Evolutionary conservation across 1,139 yeast genomes (phyloP).

Genomic region (Suhomyces taliae): DNA sequence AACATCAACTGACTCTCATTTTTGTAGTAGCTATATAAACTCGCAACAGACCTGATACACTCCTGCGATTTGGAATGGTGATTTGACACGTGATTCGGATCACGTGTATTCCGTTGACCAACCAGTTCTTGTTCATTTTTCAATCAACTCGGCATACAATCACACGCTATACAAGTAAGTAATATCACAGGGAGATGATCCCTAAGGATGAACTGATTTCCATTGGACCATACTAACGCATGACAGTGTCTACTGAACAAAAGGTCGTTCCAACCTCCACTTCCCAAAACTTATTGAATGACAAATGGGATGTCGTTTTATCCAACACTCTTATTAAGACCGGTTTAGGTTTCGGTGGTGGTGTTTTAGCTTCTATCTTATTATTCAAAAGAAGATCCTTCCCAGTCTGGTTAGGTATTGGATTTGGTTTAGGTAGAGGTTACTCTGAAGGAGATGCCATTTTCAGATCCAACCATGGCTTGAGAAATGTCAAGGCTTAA

Average conservation of each 20-base stretch:
- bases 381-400: conserved; percentile 90
- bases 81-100: neutral
- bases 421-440: conserved; percentile 96
- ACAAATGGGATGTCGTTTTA: conserved; percentile 95
- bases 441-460: conserved; percentile 98
- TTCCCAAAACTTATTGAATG: conserved; percentile 65
- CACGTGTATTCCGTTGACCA: conserved; percentile 9
- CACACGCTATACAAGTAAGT: conserved; percentile 1
- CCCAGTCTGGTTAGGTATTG: conserved; percentile 96
- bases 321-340: conserved; percentile 94
- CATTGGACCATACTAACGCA: neutral
- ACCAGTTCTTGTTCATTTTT: conserved; percentile 11
- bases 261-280: conserved; percentile 31
- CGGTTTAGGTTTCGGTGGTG: conserved; percentile 97
- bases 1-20: too few relatives aligned
- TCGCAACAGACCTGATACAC: too few relatives aligned
- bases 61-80: too few relatives aligned
- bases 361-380: conserved; percentile 90
- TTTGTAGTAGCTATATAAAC: too few relatives aligned
- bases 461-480: conserved; percentile 77
- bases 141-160: conserved; percentile 1
- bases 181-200: neutral
- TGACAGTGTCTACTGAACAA: conserved; percentile 17
- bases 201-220: neutral
- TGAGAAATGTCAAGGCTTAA: conserved; percentile 69